A percentile compares a stretch with the other conserved stretches of the same genome.
phyloP scores from a whole-genome alignment of 257 asterid genomes.

The Solanum chmielewskii region DNA sequence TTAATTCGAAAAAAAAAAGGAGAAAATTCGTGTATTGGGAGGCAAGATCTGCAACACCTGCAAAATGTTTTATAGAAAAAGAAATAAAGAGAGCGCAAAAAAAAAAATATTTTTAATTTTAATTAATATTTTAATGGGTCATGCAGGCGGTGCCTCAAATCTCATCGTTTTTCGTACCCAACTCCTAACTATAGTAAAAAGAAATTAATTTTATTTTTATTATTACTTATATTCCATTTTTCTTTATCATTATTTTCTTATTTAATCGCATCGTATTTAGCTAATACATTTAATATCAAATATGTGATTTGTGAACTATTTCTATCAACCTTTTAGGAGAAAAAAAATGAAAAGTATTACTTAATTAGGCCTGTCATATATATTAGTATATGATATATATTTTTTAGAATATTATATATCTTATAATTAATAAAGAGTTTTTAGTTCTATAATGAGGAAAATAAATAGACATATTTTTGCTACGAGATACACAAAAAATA shows the following conservation, averaged over 20 bases:
- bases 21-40: constrained; percentile 4
- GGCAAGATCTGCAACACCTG: constrained; percentile 28
- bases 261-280: background rate
- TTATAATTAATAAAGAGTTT: too few relatives aligned
- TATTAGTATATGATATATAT: too few relatives aligned
- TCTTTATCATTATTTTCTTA: background rate
- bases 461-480: too few relatives aligned
- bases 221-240: background rate
- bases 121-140: background rate
- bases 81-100: background rate
- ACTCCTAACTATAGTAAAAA: background rate
- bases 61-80: background rate
- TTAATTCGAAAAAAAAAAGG: background rate
- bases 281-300: background rate
- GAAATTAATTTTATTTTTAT: background rate
- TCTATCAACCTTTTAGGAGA: background rate
- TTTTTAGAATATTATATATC: too few relatives aligned
- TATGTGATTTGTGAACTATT: background rate
- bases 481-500: too few relatives aligned
- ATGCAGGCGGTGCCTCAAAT: constrained; percentile 15
- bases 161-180: constrained; percentile 9
- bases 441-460: background rate
- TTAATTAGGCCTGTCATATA: too few relatives aligned
- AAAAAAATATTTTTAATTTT: background rate
- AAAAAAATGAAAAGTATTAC: too few relatives aligned